Evolutionary conservation across 2,329 filamentous ascomycete species (phyloP), one percentile per base, ranked within the genome.

Genomic region (Blastomyces gilchristii): DNA sequence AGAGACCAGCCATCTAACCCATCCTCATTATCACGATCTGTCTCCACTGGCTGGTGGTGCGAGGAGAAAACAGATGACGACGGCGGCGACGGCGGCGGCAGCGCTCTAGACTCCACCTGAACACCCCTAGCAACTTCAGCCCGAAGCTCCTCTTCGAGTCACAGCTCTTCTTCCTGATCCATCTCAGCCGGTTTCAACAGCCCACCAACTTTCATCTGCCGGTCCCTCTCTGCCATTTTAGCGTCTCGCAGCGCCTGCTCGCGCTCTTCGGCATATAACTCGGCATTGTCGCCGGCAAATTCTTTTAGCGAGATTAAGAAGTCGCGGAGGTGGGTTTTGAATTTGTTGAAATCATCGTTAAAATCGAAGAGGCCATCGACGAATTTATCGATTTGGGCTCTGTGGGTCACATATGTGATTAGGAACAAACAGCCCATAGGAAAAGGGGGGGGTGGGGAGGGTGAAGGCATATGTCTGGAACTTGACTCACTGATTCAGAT

Each of bases 261-360:
- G 76, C 96, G 91, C 76, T 99, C 94, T 64, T 96, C 92, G 3
- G 89, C 86, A 76, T 89, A 99, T 11, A 99, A 83, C 73, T 99
- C 94, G 0, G 93, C 86, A 70, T 97, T 97, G 77, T 99, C 94
- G 61, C 90, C 94, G 0, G 91, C 87, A 71, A 97, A 99, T 77
- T 99, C 95, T 79, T 97, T 96, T 69, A 99, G 82, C 28, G 92
- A 95, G 71, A 99, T 96, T 69, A 99, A 80, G 84, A 99, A 99
- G 78, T 99, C 94, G 68, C 94, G 91, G 61, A 99, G 81, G 71
- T 95, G 91, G 62, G 96, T 85, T 75, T 96, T 96, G 87, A 99
- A 99, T 75, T 91, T 91, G 73, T 90, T 89, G 68, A 95, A 87
- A 71, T 96, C 89, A 63, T 88, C 89, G 75, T 96, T 97, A 68